Evolutionary conservation across 805 yeast genomes (phyloP), one percentile per base, ranked within the genome.

Genomic region (Cephaloascus albidus): DNA sequence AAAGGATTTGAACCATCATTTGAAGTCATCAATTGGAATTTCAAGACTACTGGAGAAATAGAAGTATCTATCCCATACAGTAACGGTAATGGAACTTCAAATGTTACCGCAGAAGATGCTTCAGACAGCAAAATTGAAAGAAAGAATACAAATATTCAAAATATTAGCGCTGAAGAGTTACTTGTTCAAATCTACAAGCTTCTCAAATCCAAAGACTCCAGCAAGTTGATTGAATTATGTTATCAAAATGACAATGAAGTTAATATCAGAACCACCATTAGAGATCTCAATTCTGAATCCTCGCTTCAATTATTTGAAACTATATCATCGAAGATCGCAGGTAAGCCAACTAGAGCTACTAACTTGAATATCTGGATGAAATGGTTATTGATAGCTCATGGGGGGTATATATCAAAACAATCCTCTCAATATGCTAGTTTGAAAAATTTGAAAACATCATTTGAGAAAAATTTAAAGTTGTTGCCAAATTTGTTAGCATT

Each of bases 361-460:
- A 41, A 57, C 12, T 48, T 61, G 36, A 60, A 68, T 36, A 50
- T 75, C 4, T 90, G 97, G 96, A 65, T 89, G 38, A 84, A 85
- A 56, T 86, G 93, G 87, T 49, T 85, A 15, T 61, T 89, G 43
- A 68, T 88, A 20, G 60, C 74, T 12, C 84, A 82, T 51, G 86
- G 89, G 19, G 75, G 85, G 1, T 73, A 80, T 45, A 63, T 81
- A 16, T 67, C 74, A 12, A 65, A 70, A 27, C 65, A 74, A 31
- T 58, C 69, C 4, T 71, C 76, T 40, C 68, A 80, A 40, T 65
- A 76, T 39, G 74, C 68, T 31, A 65, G 78, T 18, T 62, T 83
- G 38, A 76, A 76, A 35, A 60, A 70, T 3, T 58, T 90, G 40
- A 81, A 77, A 54, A 53, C 72, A 3, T 68, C 82, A 1, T 61